A percentile compares a stretch with the other conserved stretches of the same genome.
Conservation (phyloP, 371 early-diverging fungal species). For the Apophysomyces elegans region DNA sequence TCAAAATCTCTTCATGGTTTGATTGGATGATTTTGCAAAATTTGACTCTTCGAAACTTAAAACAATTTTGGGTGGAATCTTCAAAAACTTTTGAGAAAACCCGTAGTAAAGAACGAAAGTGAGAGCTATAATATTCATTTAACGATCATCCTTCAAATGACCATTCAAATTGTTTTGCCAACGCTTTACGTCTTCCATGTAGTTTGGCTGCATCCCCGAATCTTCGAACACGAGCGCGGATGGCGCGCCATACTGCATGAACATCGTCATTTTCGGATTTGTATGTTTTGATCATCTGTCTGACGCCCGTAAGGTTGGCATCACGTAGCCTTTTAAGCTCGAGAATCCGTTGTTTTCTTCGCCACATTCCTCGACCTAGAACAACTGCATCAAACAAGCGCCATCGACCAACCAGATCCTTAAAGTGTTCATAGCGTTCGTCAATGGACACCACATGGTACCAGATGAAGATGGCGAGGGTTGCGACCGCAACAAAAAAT, state of each 20-base stretch:
- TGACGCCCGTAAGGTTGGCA: conserved; percentile 32
- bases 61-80: no score
- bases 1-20: no score
- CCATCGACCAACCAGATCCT: conserved; percentile 54
- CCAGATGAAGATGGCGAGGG: conserved; percentile 47
- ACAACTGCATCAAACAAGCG: conserved; percentile 57
- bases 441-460: conserved; percentile 56
- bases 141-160: conserved; percentile 22
- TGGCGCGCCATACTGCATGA: conserved; percentile 38
- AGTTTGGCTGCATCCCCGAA: conserved; percentile 37
- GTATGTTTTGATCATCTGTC: conserved; percentile 37
- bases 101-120: no score
- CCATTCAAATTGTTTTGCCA: conserved; percentile 53
- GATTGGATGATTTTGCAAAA: no score
- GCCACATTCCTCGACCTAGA: conserved; percentile 52
- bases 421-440: conserved; percentile 50
- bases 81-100: no score
- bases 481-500: conserved; percentile 42
- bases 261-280: conserved; percentile 39
- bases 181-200: conserved; percentile 32
- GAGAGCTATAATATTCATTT: no score
- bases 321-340: conserved; percentile 42
- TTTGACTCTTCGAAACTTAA: no score
- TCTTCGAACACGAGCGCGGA: conserved; percentile 37
- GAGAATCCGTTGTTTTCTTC: conserved; percentile 45